Base-by-base conservation (phyloP, 148 eudicot species). In the Persicaria tinctoria region DNA sequence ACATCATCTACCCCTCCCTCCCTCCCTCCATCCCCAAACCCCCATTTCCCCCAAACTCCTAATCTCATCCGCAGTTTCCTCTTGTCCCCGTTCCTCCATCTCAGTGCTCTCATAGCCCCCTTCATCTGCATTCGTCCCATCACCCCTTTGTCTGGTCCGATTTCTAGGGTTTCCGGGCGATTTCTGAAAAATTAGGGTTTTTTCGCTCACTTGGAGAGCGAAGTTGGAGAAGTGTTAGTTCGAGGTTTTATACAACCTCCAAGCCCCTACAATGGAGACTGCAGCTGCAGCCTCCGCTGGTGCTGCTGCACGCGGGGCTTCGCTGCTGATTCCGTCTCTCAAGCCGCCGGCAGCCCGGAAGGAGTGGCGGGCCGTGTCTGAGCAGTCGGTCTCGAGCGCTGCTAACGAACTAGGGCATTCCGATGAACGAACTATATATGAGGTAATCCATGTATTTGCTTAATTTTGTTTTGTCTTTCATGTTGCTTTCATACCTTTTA, bases 361-460 rank as follows among this genome's bases (percentile, higher is more conserved):
- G 70, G 96, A 91, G 83, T 88, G 97, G 96, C 93, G 96, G 44
- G 89, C 63, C 59, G 90, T 89, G 45, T 80, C 98, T 14, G 98
- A 91, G 49, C 87, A 86, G 12, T 76, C 89, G 47, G 85, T 73
- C 72, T 89, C 91, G 11, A 84, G 71, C 76, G 76, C 87, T 13
- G 82, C 78, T 9, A 84, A 53, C 76, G 96, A 90, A 89, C 93
- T 90, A 78, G 97, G 91, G 77, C 92, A 90, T 70, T 78, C 90
- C 45, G 96, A 86, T 84, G 97, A 93, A 76, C 81, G 96, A 69
- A 81, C 91, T 50, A 90, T 86, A 75, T 89, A 86, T 54, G 97
- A 93, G 96, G 96, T 93, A 89, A 78, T 72, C 56, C 45, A 46
- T 80, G 80, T 83, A 71, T 74, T 82, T 68, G 11, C 46, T 13